Evolutionary conservation across 2,329 filamentous ascomycete species (phyloP).

Genomic region (Harringtonia aguacate): DNA sequence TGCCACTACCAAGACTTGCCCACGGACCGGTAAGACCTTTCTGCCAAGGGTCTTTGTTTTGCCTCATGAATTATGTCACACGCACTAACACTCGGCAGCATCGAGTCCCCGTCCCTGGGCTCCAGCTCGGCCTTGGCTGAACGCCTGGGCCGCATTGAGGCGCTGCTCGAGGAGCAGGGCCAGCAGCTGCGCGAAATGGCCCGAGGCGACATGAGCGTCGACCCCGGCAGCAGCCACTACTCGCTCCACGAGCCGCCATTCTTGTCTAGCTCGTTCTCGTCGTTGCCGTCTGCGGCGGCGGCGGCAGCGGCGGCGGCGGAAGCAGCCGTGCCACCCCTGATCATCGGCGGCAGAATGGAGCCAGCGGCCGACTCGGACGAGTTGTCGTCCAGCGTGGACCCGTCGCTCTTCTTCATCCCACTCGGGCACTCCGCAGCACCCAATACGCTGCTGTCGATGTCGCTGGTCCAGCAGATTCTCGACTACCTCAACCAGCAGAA

Average conservation of each 20-base stretch:
- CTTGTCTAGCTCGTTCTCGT: no score
- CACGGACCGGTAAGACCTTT: slow-evolving; percentile 14
- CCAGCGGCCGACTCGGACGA: no score
- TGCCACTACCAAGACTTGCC: slow-evolving; percentile 28
- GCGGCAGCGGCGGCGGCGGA: no score
- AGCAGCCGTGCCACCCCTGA: no score
- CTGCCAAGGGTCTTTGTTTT: no score
- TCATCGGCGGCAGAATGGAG: neutral
- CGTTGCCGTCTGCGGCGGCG: no score
- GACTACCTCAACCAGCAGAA: neutral
- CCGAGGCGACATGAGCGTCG: neutral
- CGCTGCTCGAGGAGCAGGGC: slow-evolving; percentile 16
- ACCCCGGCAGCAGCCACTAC: neutral
- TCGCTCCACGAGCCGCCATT: neutral
- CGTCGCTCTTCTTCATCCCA: slow-evolving; percentile 25
- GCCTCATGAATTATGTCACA: no score
- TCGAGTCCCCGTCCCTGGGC: slow-evolving; percentile 2
- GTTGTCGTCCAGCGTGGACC: no score
- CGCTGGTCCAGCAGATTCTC: slow-evolving; percentile 17
- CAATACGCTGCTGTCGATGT: slow-evolving; percentile 22
- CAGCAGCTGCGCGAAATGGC: slow-evolving; percentile 12
- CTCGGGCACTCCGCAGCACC: slow-evolving; percentile 22
- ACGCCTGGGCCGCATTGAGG: slow-evolving; percentile 26
- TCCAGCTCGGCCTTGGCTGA: slow-evolving; percentile 22
- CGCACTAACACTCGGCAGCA: slow-evolving; percentile 1